A percentile compares a stretch with the other conserved stretches of the same genome.
Conservation (phyloP, 371 early-diverging fungal genomes). For the Circinella umbellata region DNA sequence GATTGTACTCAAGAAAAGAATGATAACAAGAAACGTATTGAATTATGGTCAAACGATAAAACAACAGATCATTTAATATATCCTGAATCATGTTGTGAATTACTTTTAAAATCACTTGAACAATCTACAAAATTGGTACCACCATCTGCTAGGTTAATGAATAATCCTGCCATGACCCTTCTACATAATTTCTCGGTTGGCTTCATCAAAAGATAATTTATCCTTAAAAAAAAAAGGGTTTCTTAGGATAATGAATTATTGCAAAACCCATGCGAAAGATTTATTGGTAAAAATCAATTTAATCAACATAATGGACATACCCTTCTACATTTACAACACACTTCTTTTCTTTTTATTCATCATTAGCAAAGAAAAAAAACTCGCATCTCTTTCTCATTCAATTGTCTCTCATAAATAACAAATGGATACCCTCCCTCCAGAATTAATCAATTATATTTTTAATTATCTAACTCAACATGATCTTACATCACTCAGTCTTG, state of each 20-base stretch:
- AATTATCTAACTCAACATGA: constrained; percentile 18
- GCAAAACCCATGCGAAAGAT: neutral
- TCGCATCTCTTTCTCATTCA: neutral
- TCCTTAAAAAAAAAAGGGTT: neutral
- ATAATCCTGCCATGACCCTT: constrained; percentile 45
- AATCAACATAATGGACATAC: neutral
- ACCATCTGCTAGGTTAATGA: constrained; percentile 38
- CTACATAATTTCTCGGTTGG: constrained; percentile 46
- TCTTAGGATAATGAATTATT: neutral
- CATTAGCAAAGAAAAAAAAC: neutral
- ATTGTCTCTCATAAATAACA: neutral
- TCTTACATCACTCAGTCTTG: constrained; percentile 4
- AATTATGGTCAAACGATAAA: constrained; percentile 50
- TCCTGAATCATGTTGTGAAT: constrained; percentile 43
- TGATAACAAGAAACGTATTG: constrained; percentile 3
- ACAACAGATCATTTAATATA: constrained; percentile 53
- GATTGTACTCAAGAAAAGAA: constrained; percentile 29
- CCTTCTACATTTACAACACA: neutral
- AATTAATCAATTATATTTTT: constrained; percentile 22
- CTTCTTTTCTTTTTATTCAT: constrained; percentile 10
- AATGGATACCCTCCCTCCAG: constrained; percentile 28
- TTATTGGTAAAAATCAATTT: neutral
- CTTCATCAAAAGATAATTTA: constrained; percentile 30
- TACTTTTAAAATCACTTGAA: constrained; percentile 32
- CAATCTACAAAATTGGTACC: constrained; percentile 41